Evolutionary conservation across 768 basidiomycete genomes (phyloP).

Genomic region (Leccinum aurantiacum): DNA sequence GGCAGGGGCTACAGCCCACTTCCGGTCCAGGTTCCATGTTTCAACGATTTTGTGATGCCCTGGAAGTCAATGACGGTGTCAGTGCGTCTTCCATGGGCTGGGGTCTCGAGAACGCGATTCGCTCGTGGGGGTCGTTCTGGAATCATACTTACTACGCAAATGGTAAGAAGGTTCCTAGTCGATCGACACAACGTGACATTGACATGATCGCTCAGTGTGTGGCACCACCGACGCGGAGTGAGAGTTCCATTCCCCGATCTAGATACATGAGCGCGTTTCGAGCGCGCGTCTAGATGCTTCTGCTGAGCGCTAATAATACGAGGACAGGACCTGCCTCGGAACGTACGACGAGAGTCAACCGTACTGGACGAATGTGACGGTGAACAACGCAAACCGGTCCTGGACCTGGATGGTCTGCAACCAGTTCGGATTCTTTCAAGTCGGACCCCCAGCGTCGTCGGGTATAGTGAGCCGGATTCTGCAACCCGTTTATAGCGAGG

Average conservation of each 20-base stretch:
- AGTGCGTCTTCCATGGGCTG: neutral
- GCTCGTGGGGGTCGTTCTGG: neutral
- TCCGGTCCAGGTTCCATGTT: neutral
- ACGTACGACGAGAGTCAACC: conserved; percentile 39
- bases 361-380: conserved; percentile 53
- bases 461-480: neutral
- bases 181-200: neutral
- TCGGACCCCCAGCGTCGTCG: conserved; percentile 34
- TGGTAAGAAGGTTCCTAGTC: neutral
- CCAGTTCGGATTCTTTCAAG: conserved; percentile 57
- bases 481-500: neutral
- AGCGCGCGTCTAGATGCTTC: neutral
- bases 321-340: conserved; percentile 38
- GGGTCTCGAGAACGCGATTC: neutral
- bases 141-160: neutral
- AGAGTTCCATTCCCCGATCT: conserved; percentile 20
- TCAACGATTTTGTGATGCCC: neutral
- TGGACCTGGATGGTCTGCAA: conserved; percentile 80
- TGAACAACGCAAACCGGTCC: conserved; percentile 58
- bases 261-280: neutral
- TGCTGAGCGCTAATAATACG: conserved; percentile 22
- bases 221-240: conserved; percentile 47
- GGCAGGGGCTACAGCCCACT: neutral
- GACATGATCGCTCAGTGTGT: conserved; percentile 46
- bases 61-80: neutral